Percentiles rank a stretch among this genome's conserved stretches.
Conservation (phyloP, 1,139 yeast species). For the Yamadazyma atmosphaerica region DNA sequence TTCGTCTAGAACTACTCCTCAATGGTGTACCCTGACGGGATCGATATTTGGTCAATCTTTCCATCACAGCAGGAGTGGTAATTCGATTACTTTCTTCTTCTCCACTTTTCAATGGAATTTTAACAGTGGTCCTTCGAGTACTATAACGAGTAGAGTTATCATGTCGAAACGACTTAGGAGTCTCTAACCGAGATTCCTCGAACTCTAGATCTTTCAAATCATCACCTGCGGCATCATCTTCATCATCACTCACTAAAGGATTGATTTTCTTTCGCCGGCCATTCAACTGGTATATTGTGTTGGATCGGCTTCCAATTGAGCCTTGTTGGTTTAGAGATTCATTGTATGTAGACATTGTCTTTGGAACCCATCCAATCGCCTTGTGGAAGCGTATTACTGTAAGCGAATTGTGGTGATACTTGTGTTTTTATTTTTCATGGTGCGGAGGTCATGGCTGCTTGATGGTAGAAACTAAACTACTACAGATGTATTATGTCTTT, state of each 20-base stretch:
- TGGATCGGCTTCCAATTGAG: neutral
- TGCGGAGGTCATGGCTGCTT: too few relatives aligned
- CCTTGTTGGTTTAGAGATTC: neutral
- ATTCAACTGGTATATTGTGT: neutral
- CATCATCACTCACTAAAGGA: slow-evolving; percentile 1
- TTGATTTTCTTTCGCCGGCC: slow-evolving; percentile 1
- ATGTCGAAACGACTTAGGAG: slow-evolving; percentile 18
- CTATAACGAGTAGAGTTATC: slow-evolving; percentile 7
- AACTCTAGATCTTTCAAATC: slow-evolving; percentile 19
- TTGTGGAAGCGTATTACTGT: too few relatives aligned
- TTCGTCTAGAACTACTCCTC: slow-evolving; percentile 7
- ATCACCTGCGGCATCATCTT: slow-evolving; percentile 5
- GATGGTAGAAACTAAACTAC: neutral
- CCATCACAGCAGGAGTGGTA: slow-evolving; percentile 13
- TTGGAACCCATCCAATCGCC: neutral
- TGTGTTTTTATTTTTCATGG: slow-evolving; percentile 1
- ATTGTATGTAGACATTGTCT: slow-evolving; percentile 1
- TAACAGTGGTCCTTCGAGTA: slow-evolving; percentile 17
- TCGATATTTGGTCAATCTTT: slow-evolving; percentile 11
- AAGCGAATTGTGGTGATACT: too few relatives aligned
- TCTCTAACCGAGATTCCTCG: slow-evolving; percentile 26
- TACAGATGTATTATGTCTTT: too few relatives aligned
- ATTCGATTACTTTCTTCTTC: slow-evolving; percentile 7
- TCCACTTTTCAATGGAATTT: slow-evolving; percentile 21
- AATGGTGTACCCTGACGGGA: slow-evolving; percentile 21